A percentile compares a stretch with the other conserved stretches of the same genome.
phyloP scores from a whole-genome alignment of 2,329 filamentous ascomycete species.

The Xylaria sp. region DNA sequence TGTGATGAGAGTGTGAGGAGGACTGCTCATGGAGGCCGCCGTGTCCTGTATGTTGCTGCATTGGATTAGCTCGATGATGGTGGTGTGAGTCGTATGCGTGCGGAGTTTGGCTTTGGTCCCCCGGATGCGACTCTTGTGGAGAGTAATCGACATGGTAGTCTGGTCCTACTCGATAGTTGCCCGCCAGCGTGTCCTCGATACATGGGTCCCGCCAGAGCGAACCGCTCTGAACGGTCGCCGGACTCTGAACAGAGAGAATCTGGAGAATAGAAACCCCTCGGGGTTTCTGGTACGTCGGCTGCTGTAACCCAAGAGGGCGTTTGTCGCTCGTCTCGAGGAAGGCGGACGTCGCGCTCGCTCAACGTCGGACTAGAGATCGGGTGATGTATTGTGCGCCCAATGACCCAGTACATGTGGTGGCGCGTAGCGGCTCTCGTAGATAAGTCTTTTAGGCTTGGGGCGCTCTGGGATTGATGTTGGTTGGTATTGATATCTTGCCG shows the following conservation, averaged over 20 bases:
- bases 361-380: constrained; percentile 44
- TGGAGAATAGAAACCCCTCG: constrained; percentile 63
- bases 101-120: constrained; percentile 71
- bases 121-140: constrained; percentile 73
- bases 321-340: constrained; percentile 49
- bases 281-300: constrained; percentile 59
- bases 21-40: constrained; percentile 60
- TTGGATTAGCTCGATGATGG: constrained; percentile 60
- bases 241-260: constrained; percentile 70
- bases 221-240: constrained; percentile 78
- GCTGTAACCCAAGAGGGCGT: constrained; percentile 47
- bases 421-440: constrained; percentile 42
- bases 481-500: constrained; percentile 44
- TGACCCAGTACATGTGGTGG: constrained; percentile 54
- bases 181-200: constrained; percentile 76
- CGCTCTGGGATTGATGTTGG: constrained; percentile 23
- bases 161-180: constrained; percentile 75
- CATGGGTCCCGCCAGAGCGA: constrained; percentile 83
- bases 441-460: constrained; percentile 38
- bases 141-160: constrained; percentile 82
- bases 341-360: constrained; percentile 48
- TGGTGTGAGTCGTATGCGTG: constrained; percentile 68
- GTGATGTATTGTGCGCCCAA: constrained; percentile 48
- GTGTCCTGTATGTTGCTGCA: constrained; percentile 62
- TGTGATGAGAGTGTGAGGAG: constrained; percentile 53